Percentiles rank a stretch among this genome's conserved stretches.
Evolutionary conservation across 2,329 filamentous ascomycete genomes (phyloP).

Genomic region (Sporothrix schenckii): DNA sequence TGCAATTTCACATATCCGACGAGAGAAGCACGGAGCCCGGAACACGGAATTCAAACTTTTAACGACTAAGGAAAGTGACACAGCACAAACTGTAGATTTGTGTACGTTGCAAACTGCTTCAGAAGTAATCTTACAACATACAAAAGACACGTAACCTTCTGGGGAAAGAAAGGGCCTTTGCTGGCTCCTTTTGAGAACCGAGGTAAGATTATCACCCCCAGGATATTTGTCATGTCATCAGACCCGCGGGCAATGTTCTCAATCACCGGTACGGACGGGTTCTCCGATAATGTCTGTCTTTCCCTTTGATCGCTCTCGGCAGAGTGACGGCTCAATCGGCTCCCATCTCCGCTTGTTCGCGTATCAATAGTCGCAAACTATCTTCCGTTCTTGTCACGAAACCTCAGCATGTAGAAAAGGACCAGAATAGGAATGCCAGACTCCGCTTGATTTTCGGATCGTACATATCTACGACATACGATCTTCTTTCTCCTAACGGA

Average conservation of each 20-base stretch:
- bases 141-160: neutral
- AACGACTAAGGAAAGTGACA: neutral
- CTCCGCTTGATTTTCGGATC: neutral
- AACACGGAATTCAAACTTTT: neutral
- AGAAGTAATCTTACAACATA: neutral
- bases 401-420: neutral
- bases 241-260: neutral
- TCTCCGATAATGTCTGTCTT: neutral
- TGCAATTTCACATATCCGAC: neutral
- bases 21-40: neutral
- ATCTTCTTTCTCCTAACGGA: no score
- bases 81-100: neutral
- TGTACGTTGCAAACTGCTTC: neutral
- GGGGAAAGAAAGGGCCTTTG: neutral
- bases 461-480: neutral
- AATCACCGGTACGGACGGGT: conserved; percentile 11
- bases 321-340: conserved; percentile 16
- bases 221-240: neutral
- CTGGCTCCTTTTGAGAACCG: neutral
- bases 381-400: neutral
- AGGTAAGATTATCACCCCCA: conserved; percentile 2
- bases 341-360: neutral
- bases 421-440: neutral
- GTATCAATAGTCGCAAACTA: conserved; percentile 5
- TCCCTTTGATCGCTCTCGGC: conserved; percentile 2